phyloP scores from a whole-genome alignment of 306 rosid species.

The Corylus americana region DNA sequence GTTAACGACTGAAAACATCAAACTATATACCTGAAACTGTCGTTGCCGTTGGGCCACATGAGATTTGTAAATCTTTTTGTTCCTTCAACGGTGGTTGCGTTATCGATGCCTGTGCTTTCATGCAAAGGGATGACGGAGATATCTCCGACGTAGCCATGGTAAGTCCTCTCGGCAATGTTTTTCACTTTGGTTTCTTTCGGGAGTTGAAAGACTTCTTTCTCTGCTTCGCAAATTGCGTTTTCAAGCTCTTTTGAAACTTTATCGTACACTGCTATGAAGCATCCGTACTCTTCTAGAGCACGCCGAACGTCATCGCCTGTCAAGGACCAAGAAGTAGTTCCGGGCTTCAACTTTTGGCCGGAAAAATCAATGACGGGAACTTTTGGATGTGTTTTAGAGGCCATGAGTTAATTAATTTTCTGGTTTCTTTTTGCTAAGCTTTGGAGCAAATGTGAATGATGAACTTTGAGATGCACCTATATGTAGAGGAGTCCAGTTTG shows the following conservation, averaged over 20 bases:
- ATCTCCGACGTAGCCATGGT: conserved; percentile 19
- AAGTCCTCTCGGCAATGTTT: conserved; percentile 45
- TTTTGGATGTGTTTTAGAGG: conserved; percentile 27
- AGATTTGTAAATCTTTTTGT: conserved; percentile 24
- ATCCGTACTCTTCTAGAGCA: conserved; percentile 64
- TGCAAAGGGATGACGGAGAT: conserved; percentile 35
- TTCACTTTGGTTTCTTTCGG: conserved; percentile 45
- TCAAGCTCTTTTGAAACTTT: conserved; percentile 43
- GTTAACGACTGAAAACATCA: not conserved
- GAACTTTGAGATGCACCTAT: not conserved
- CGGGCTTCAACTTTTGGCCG: conserved; percentile 36
- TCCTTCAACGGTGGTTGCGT: conserved; percentile 30
- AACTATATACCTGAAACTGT: conserved; percentile 25
- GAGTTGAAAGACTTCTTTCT: conserved; percentile 50
- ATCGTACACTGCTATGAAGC: conserved; percentile 43
- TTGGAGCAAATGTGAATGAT: not conserved
- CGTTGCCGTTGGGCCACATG: conserved; percentile 46
- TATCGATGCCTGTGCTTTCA: conserved; percentile 39
- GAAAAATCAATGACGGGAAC: conserved; percentile 50
- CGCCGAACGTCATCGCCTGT: conserved; percentile 33
- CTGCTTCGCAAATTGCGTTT: conserved; percentile 39
- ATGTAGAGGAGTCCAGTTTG: not conserved
- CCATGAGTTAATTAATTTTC: conserved; percentile 28
- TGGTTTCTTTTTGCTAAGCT: no score
- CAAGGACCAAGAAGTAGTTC: conserved; percentile 46